Base-by-base conservation (phyloP, 257 asterid species). In the Solanum rostratum region DNA sequence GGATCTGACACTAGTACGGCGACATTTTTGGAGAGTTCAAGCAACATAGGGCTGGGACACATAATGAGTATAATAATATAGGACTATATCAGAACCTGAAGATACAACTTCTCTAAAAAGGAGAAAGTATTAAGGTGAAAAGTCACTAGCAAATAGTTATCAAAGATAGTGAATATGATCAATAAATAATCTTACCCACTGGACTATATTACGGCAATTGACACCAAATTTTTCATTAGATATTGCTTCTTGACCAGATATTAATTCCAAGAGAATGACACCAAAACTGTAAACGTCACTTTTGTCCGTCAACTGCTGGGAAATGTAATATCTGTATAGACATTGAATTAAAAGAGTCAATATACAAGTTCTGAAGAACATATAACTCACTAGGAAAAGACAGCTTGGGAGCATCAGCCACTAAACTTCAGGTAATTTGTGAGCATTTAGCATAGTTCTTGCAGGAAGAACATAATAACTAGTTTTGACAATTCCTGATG, bases 231-330 rank as follows among this genome's bases (percentile, higher is more conserved):
- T 97, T 83, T 93, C 98, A 22, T 88, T 97, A 20, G 99, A 97
- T 78, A 97, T 95, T 2, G 99, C 99, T 91, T 97, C 99, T 86
- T 95, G 98, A 84, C 98, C 99, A 12, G 99, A 95, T 86, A 97
- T 91, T 43, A 97, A 91, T 93, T 97, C 99, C 52, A 97, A 89
- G 86, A 97, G 98, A 88, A 97, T 95, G 86, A 95, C 99, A 2
- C 99, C 99, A 10, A 97, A 97, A 71, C 99, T 97, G 78, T 97
- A 97, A 49, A 95, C 96, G 39, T 97, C 99, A 76, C 99, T 97
- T 86, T 97, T 97, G 86, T 94, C 99, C 3, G 99, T 97, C 91
- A 97, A 76, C 92, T 97, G 99, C 91, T 95, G 98, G 84, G 99
- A 97, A 84, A 94, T 95, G 89, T 95, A 97, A 85, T 97, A 97